Evolutionary conservation across 352 stramenopile genomes (phyloP), one percentile per base, ranked within the genome.

Genomic region (Phytopythium cucurbitacearum): DNA sequence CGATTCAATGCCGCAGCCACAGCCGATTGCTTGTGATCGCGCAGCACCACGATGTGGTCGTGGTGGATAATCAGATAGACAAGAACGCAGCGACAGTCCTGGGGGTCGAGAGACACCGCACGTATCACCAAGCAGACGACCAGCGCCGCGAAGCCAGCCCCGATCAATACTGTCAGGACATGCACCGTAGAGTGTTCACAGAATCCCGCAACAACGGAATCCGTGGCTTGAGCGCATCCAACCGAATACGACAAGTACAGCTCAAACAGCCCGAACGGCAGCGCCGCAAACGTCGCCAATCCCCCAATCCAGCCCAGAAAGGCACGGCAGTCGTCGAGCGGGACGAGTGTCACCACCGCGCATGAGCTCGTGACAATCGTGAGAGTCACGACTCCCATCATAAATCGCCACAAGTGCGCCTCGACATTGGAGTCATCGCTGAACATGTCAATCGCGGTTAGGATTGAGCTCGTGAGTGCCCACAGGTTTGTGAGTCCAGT

Each of bases 291-390:
- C 21, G 21, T 28, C 1, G 21, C 21, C 21, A 28, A 2, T 2
- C 21, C 21, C 21, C 21, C 21, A 28, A 28, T 28, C 21, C 21
- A 28, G 21, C 21, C 21, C 21, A 28, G 21, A 28, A 28, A 28
- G 42, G n/a, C 16, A 16, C 42, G 33, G 42, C 42, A 48, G 9
- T 48, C 42, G 42, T 21, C 9, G n/a, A 21, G 7, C 42, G n/a
- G n/a, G 33, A 48, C 2, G 42, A 48, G 9, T 8, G 42, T 34
- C 42, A 48, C 9, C 42, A 48, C 16, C 8, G 42, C 9, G 42
- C 42, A 48, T 21, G 42, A 10, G 33, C 42, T 48, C n/a, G 42
- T 48, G 42, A 48, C n/a, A 8, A 48, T 16, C n/a, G 42, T 48
- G n/a, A 48, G 42, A 11, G 33, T 10, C 9, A 48, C n/a, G 42